Evolutionary conservation across 768 basidiomycete genomes (phyloP), one percentile per base, ranked within the genome.

Genomic region (Tephrocybe rancida): DNA sequence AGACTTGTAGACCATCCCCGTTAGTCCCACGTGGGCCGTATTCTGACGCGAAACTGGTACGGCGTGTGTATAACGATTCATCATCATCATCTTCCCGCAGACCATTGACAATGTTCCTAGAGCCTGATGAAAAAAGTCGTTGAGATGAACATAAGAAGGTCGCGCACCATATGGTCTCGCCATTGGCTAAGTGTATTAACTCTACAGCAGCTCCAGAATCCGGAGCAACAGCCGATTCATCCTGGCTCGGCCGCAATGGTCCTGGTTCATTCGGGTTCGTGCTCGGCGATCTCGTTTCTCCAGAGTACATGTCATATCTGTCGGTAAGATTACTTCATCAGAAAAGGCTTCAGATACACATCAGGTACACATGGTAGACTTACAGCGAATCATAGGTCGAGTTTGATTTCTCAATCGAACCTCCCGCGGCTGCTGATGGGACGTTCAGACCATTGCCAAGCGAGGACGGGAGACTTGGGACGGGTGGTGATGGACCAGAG

Each of bases 161-260:
- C 27, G 75, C 84, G 53, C 50, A 90, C 92, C 92, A 94, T 55
- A 94, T 85, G 7, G 88, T 90, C 66, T 92, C 86, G 21, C 92
- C 92, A 64, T 92, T 92, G n/a, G 89, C 88, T 62, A 92, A 72
- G 64, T 93, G 88, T 50, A 93, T 78, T 39, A 93, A 79, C 69
- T 94, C 89, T 26, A 93, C 72, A 3, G 86, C 90, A 44, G 86
- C 81, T 11, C 81, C 79, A 35, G 77, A 61, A 49, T 80, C 83
- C 45, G 81, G 61, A 55, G 68, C 66, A 44, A 67, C 43, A 47
- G 60, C 56, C 6, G 54, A 37, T 47, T 70, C 69, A 35, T 62
- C 69, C 55, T 66, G 68, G 46, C 52, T 63, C 45, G 48, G 38
- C 37, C 60, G 69, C 42, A 51, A 62, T 46, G 68, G 63, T 50